Base-by-base conservation (phyloP, 768 basidiomycete species). In the Brasilioporus rufonigricans region DNA sequence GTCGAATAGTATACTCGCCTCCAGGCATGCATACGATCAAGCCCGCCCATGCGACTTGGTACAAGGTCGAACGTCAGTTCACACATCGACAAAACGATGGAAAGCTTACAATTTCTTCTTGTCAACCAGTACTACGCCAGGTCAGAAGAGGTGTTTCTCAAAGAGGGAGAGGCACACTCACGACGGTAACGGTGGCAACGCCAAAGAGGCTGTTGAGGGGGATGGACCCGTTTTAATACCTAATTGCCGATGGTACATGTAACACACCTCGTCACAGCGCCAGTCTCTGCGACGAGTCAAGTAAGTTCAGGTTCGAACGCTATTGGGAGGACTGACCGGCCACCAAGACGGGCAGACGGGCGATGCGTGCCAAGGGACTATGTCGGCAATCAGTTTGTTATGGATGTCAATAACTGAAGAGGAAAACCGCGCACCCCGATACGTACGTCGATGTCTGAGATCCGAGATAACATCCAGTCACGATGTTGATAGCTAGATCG, bases 1-100 rank as follows among this genome's bases (percentile, higher is more conserved):
- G 23, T 24, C 0, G 4, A 33, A 11, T 4, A 32, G 12, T 13
- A 23, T 21, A 31, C 61, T 51, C 44, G 51, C 64, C 61, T 50
- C 64, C 64, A 8, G 64, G 64, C 58, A 58, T 60, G 33, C 23
- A n/a, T 4, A 54, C 50, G 18, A 63, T 12, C 4, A 66, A 29
- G 23, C 53, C 45, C 18, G 63, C 41, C 64, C 64, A 65, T 12
- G 50, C 52, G 32, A 54, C 64, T 65, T 24, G 7, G 6, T 13
- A 26, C 18, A n/a, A n/a, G n/a, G n/a, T n/a, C n/a, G n/a, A n/a
- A n/a, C n/a, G 24, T 53, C 29, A 52, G 29, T 5, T 24, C 14
- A 10, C 2, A n/a, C 14, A 26, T 7, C 4, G 14, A 44, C 19
- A 27, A 12, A 31, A 12, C 1, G 4, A 38, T 8, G 7, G 2